phyloP scores from a whole-genome alignment of 2,329 filamentous ascomycete genomes.

The Aureobasidium leucospermi region DNA sequence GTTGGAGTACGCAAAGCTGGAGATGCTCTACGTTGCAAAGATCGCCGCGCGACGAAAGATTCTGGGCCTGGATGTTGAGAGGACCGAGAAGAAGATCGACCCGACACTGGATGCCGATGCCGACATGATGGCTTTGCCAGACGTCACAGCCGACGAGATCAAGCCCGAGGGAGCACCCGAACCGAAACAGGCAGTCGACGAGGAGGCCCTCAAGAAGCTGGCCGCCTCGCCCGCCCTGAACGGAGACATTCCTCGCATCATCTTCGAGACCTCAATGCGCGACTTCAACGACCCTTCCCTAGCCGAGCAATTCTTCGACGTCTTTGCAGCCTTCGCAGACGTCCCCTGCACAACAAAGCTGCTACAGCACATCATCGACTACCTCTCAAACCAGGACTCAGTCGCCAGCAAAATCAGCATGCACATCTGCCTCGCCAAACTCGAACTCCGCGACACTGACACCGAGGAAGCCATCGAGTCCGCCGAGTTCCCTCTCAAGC shows the following conservation, averaged over 20 bases:
- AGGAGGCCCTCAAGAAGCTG: slow-evolving; percentile 54
- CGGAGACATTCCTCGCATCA: slow-evolving; percentile 87
- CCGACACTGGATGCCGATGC: slow-evolving; percentile 34
- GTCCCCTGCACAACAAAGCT: slow-evolving; percentile 60
- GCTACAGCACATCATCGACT: slow-evolving; percentile 63
- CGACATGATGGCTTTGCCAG: slow-evolving; percentile 52
- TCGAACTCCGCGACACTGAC: slow-evolving; percentile 60
- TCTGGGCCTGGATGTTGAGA: slow-evolving; percentile 51
- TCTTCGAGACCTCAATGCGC: slow-evolving; percentile 80
- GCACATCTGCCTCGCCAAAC: slow-evolving; percentile 60
- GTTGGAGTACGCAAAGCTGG: slow-evolving; percentile 82
- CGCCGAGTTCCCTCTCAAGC: slow-evolving; percentile 56
- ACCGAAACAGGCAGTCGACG: slow-evolving; percentile 39
- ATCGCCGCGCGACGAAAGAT: slow-evolving; percentile 67
- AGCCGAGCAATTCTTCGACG: slow-evolving; percentile 70
- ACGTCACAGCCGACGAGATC: slow-evolving; percentile 56
- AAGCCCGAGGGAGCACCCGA: slow-evolving; percentile 47
- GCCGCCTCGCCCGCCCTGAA: slow-evolving; percentile 71
- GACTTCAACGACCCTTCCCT: slow-evolving; percentile 58
- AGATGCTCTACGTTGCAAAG: slow-evolving; percentile 86
- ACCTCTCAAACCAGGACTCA: slow-evolving; percentile 44
- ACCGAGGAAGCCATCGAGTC: slow-evolving; percentile 46
- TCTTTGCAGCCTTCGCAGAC: slow-evolving; percentile 64
- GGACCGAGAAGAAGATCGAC: slow-evolving; percentile 37
- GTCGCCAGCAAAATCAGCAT: slow-evolving; percentile 52